Conservation (phyloP, 2,329 filamentous ascomycete genomes). For the Keithomyces neogunnii region DNA sequence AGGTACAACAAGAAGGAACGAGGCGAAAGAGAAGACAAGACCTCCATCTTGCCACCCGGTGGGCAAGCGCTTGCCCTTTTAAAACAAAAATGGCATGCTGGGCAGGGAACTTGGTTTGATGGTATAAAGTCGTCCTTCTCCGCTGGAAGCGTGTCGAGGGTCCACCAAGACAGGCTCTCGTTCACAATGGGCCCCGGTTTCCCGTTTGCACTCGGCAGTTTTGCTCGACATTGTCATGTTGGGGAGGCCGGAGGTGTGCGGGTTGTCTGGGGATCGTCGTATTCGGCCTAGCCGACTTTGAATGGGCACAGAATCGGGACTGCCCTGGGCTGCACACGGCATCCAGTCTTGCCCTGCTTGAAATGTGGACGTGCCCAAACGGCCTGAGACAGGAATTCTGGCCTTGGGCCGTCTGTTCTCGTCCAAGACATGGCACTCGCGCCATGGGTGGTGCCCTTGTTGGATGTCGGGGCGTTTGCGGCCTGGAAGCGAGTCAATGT, state of each 20-base stretch:
- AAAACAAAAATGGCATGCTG: neutral
- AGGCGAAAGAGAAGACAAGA: neutral
- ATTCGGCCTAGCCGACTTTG: neutral
- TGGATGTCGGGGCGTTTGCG: neutral
- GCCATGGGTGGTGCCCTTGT: neutral
- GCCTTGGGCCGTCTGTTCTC: neutral
- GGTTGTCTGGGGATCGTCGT: neutral
- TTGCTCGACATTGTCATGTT: neutral
- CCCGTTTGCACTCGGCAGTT: neutral
- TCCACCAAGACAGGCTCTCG: neutral
- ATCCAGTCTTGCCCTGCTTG: neutral
- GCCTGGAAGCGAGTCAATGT: neutral
- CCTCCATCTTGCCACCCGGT: neutral
- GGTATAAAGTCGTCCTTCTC: too few species aligned
- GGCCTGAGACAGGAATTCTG: slow-evolving; percentile 1
- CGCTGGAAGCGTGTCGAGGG: neutral
- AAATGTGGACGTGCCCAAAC: neutral
- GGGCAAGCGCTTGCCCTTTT: neutral
- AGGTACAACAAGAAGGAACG: neutral
- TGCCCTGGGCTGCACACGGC: neutral
- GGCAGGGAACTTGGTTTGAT: too few species aligned
- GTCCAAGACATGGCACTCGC: neutral
- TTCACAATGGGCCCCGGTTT: slow-evolving; percentile 1
- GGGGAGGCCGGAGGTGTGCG: neutral
- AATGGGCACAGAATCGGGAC: neutral